Conservation (phyloP, 2,329 filamentous ascomycete genomes). For the Pseudogymnoascus sp. region DNA sequence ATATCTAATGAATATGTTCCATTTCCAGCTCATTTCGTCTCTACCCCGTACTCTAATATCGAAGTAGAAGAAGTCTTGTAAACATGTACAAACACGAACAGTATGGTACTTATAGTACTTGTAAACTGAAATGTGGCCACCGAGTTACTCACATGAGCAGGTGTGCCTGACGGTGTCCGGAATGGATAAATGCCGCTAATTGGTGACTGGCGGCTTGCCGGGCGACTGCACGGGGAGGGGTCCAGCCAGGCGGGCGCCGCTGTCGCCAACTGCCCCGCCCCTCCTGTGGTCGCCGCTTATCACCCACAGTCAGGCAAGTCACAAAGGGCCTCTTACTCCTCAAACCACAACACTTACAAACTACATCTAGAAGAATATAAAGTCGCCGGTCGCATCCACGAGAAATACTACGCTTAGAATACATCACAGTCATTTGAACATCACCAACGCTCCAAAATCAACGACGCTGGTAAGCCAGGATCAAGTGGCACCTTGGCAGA, state of each 20-base stretch:
- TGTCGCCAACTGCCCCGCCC: slow-evolving; percentile 4
- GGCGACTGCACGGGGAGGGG: slow-evolving; percentile 2
- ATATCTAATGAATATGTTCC: slow-evolving; percentile 5
- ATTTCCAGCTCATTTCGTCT: not conserved
- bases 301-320: not conserved
- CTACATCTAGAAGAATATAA: not conserved
- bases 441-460: not conserved
- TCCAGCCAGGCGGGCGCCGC: slow-evolving; percentile 2
- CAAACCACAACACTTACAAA: slow-evolving; percentile 1
- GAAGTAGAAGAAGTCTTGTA: not conserved
- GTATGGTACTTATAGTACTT: not conserved
- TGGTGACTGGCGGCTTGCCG: not conserved
- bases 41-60: not conserved
- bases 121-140: not conserved
- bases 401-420: not conserved
- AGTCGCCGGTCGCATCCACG: slow-evolving; percentile 2
- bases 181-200: slow-evolving; percentile 4
- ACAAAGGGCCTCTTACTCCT: not conserved
- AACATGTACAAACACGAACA: not conserved
- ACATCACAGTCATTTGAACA: not conserved
- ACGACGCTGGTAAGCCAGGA: slow-evolving; percentile 4
- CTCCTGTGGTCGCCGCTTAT: not conserved
- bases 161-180: not conserved
- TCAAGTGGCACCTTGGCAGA: slow-evolving; percentile 7
- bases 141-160: slow-evolving; percentile 6